phyloP scores from a whole-genome alignment of 306 rosid species.

The Chamaecrista fasciculata region DNA sequence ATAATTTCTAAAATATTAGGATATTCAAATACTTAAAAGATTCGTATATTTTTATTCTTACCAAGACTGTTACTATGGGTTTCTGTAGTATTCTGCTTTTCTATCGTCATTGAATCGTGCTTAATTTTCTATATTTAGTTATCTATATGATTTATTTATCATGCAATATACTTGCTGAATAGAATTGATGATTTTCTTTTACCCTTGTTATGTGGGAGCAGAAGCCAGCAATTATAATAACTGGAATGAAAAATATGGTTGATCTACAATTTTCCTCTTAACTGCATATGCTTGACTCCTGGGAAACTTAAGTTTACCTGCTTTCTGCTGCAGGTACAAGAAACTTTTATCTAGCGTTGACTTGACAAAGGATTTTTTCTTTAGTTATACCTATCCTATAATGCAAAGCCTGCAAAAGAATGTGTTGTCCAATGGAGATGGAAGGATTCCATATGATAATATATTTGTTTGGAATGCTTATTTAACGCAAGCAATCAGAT shows the following conservation, averaged over 20 bases:
- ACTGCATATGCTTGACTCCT: neutral
- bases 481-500: conserved; percentile 79
- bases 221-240: neutral
- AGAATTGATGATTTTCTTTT: neutral
- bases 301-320: neutral
- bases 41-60: too few relatives aligned
- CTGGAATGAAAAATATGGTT: neutral
- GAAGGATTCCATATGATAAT: conserved; percentile 75
- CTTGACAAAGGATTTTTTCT: conserved; percentile 95
- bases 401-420: conserved; percentile 95
- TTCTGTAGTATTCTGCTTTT: neutral
- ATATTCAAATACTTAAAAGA: too few relatives aligned
- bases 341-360: conserved; percentile 89
- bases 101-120: neutral
- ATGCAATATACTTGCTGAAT: neutral
- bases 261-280: neutral
- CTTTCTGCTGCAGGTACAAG: conserved; percentile 57
- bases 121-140: neutral
- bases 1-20: too few relatives aligned
- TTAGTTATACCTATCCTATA: conserved; percentile 89
- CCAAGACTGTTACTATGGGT: neutral
- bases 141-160: neutral
- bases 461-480: conserved; percentile 97
- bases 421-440: conserved; percentile 47
- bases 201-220: neutral